These are phyloP conservation scores for Hippophae rhamnoides DNA, from an alignment of 306 rosid genomes.

Conservation along the genomic window DNA sequence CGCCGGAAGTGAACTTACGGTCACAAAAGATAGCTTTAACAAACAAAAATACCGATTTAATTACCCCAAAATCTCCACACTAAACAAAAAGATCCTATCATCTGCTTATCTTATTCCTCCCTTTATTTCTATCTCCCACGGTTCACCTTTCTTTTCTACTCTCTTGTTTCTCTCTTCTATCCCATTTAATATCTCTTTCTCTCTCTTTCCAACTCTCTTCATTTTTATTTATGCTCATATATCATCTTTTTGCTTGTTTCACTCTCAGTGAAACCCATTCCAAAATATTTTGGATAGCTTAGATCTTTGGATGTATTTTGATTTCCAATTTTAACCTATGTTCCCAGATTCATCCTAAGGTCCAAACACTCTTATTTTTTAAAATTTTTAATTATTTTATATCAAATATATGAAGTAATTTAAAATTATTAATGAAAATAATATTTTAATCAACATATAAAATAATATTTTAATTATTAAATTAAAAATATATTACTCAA, in stretches of 20 bases:
- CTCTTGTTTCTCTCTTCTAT: slow-evolving; percentile 3
- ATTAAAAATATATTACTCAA: no score
- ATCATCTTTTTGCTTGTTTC: slow-evolving; percentile 64
- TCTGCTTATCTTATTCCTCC: slow-evolving; percentile 26
- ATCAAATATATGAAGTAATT: no score
- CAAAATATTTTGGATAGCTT: slow-evolving; percentile 41
- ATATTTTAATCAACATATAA: no score
- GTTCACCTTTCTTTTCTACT: not conserved
- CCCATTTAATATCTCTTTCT: slow-evolving; percentile 7
- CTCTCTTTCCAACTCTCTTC: slow-evolving; percentile 20
- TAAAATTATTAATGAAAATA: no score
- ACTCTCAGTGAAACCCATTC: slow-evolving; percentile 72
- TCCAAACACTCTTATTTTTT: no score
- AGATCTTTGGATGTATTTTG: slow-evolving; percentile 29
- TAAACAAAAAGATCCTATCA: slow-evolving; percentile 33
- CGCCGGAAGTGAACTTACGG: slow-evolving; percentile 8
- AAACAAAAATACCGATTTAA: slow-evolving; percentile 11
- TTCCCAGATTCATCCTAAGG: slow-evolving; percentile 31
- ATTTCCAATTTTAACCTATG: no score
- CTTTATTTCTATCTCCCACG: not conserved
- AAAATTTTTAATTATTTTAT: no score
- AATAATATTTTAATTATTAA: no score
- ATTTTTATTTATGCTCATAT: slow-evolving; percentile 42
- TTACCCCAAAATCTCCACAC: slow-evolving; percentile 7
- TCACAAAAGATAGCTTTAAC: slow-evolving; percentile 15